Evolutionary conservation across 441 rosid genomes (phyloP).

Genomic region (Erysimum cheiri): DNA sequence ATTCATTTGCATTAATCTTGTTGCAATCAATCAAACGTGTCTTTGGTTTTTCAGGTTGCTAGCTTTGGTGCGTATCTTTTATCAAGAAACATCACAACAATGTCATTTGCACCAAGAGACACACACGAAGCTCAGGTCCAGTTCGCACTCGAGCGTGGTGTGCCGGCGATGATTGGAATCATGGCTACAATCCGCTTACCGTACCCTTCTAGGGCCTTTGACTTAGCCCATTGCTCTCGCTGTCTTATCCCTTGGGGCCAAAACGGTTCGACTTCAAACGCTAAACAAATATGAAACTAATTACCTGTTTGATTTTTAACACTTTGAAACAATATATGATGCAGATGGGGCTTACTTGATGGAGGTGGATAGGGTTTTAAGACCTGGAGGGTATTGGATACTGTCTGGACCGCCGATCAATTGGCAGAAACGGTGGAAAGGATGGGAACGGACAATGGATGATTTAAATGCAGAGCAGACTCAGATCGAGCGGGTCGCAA

Average conservation of each 20-base stretch:
- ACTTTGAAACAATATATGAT: background rate
- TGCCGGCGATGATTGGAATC: constrained; percentile 72
- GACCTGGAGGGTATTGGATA: constrained; percentile 78
- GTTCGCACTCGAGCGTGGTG: constrained; percentile 76
- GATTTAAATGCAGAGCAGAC: constrained; percentile 58
- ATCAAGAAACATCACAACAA: constrained; percentile 57
- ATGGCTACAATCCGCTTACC: constrained; percentile 74
- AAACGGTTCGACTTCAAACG: constrained; percentile 44
- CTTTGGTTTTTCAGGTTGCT: constrained; percentile 54
- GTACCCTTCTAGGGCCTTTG: constrained; percentile 71
- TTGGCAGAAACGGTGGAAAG: constrained; percentile 62
- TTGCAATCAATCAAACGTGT: background rate
- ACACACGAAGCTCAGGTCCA: constrained; percentile 79
- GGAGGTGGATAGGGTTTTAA: constrained; percentile 66
- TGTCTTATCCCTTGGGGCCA: constrained; percentile 78
- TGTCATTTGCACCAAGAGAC: constrained; percentile 79
- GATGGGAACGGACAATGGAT: constrained; percentile 60
- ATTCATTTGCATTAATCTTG: background rate
- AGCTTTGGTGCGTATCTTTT: constrained; percentile 79
- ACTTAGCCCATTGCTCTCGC: constrained; percentile 81
- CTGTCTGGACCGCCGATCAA: constrained; percentile 74
- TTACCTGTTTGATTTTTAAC: background rate
- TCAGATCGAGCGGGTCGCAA: constrained; percentile 55
- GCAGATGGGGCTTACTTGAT: constrained; percentile 66
- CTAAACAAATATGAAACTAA: background rate